Percentiles rank a stretch among this genome's conserved stretches.
phyloP scores from a whole-genome alignment of 306 rosid species.

The Gastrolobium bilobum region DNA sequence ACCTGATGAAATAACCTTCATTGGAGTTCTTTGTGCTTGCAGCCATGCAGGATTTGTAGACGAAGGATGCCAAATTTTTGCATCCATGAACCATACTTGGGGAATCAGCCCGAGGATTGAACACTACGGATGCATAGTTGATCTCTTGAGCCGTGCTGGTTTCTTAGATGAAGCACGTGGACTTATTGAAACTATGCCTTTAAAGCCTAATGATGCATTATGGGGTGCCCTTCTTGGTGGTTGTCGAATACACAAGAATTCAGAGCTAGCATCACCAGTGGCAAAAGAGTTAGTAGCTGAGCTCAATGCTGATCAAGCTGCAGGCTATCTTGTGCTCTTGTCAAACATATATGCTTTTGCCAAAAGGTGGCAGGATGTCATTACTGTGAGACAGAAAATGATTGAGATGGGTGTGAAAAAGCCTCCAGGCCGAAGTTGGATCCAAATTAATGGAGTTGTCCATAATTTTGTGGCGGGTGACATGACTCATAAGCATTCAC shows the following conservation, averaged over 20 bases:
- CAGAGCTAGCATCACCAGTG: constrained; percentile 63
- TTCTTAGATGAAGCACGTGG: constrained; percentile 70
- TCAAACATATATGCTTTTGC: constrained; percentile 71
- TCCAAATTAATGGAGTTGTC: constrained; percentile 65
- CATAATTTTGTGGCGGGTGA: constrained; percentile 74
- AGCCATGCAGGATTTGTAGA: constrained; percentile 78
- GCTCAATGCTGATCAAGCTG: constrained; percentile 61
- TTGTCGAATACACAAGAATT: constrained; percentile 77
- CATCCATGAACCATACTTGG: constrained; percentile 65
- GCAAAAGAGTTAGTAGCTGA: constrained; percentile 57
- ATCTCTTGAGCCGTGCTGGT: constrained; percentile 89
- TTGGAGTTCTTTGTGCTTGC: constrained; percentile 82
- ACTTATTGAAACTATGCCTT: constrained; percentile 74
- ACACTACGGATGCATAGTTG: constrained; percentile 93
- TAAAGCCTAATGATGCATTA: constrained; percentile 71
- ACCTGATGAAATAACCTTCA: constrained; percentile 79
- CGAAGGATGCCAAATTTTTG: constrained; percentile 66
- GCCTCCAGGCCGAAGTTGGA: constrained; percentile 78
- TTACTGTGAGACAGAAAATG: constrained; percentile 67
- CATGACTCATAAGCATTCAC: constrained; percentile 62
- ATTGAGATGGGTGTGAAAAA: constrained; percentile 71
- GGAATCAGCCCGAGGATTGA: constrained; percentile 69
- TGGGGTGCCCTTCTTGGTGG: constrained; percentile 90
- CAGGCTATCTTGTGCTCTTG: constrained; percentile 76
- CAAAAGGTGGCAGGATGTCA: constrained; percentile 74